These are phyloP conservation scores for Mycena rebaudengoi DNA, from an alignment of 768 basidiomycete species.

Conservation along the genomic window DNA sequence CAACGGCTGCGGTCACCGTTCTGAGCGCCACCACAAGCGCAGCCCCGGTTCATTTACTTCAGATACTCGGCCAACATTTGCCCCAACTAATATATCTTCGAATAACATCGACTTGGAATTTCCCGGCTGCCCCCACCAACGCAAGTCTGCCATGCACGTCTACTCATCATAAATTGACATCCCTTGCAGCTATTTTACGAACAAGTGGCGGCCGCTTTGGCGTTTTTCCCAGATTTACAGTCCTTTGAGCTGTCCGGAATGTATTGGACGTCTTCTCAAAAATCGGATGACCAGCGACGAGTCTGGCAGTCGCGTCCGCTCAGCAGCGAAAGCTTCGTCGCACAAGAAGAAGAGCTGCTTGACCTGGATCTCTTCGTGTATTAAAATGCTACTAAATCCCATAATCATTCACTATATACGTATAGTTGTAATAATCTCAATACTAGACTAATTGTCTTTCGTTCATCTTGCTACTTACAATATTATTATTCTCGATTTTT, in stretches of 20 bases:
- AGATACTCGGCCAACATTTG: constrained; percentile 62
- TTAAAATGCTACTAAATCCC: not conserved
- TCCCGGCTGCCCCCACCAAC: constrained; percentile 57
- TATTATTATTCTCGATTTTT: too few relatives aligned
- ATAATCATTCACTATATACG: not conserved
- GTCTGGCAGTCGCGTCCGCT: constrained; percentile 65
- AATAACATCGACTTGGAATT: constrained; percentile 65
- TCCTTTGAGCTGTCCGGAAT: constrained; percentile 81
- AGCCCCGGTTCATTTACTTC: constrained; percentile 65
- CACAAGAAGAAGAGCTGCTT: constrained; percentile 5
- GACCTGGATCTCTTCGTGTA: constrained; percentile 22
- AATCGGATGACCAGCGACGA: constrained; percentile 50
- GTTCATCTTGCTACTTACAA: too few relatives aligned
- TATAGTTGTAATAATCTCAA: too few relatives aligned
- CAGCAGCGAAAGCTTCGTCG: not conserved
- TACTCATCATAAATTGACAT: constrained; percentile 18
- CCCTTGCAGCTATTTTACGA: constrained; percentile 65
- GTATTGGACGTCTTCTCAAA: constrained; percentile 72
- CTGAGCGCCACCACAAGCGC: constrained; percentile 68
- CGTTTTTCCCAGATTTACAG: constrained; percentile 66
- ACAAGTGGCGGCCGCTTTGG: constrained; percentile 63
- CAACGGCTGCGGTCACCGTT: constrained; percentile 60
- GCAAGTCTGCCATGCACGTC: constrained; percentile 54
- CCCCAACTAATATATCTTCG: constrained; percentile 72
- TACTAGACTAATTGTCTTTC: too few relatives aligned